Evolutionary conservation across 768 basidiomycete genomes (phyloP), one percentile per base, ranked within the genome.

Genomic region (Suillus tomentosus): DNA sequence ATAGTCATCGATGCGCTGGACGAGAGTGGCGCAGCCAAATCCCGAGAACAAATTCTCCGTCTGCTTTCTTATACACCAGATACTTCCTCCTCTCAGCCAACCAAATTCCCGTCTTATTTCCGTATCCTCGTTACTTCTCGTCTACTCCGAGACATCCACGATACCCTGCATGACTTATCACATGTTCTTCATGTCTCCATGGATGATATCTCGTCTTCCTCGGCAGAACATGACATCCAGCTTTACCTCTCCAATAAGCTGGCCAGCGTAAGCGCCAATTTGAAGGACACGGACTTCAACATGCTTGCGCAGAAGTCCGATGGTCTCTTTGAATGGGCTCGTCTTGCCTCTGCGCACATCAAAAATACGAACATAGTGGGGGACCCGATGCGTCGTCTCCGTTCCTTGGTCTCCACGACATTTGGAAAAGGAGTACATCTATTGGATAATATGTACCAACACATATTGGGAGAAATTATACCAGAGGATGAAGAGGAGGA

Each of bases 1-100:
- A 64, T 79, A 54, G 69, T 79, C 55, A 66, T 80, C 24, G 79
- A 80, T 64, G 79, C 72, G 3, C 65, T 80, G 34, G 78, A 80
- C 65, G 78, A 80, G 69, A 73, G 78, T 59, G 70, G 72, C 1
- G 62, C 69, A 62, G 39, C 50, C 10, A 14, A 39, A 14, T 68
- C 69, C 11, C 68, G 74, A 14, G 60, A 62, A 24, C 31, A 51
- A 4, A 57, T 78, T 3, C 67, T 78, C 27, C 17, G 22, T 17
- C 48, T 77, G 14, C 66, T 78, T 17, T 60, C 64, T 5, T 36
- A n/a, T 3, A 56, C 14, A 15, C n/a, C 40, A 17, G 51, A 31
- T 27, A 5, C 53, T 11, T 54, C 53, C 10, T 54, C 51, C 31
- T 34, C 51, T 24, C 17, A 56, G 34, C 22, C 14, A 24, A 22